These are phyloP conservation scores for Xylariaceae sp. DNA, from an alignment of 2,329 filamentous ascomycete species.

Conservation along the genomic window DNA sequence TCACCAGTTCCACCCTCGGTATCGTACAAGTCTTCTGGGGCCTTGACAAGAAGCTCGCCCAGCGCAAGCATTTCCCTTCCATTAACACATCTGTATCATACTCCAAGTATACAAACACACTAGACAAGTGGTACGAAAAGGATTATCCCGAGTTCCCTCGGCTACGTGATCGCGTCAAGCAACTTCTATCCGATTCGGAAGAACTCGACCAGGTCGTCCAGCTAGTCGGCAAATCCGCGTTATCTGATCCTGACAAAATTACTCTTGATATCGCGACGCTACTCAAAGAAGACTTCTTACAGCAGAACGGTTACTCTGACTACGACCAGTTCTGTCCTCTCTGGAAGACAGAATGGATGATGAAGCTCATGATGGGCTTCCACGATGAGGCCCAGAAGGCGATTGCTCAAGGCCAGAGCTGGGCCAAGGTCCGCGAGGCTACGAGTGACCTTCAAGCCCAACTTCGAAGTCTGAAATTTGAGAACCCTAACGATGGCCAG, in stretches of 20 bases:
- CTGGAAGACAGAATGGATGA: slow-evolving; percentile 99
- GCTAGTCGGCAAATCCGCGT: slow-evolving; percentile 93
- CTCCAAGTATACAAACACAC: slow-evolving; percentile 89
- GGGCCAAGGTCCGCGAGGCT: slow-evolving; percentile 90
- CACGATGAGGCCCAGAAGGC: slow-evolving; percentile 98
- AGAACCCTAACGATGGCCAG: slow-evolving; percentile 85
- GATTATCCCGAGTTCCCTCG: slow-evolving; percentile 92
- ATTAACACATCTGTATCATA: slow-evolving; percentile 96
- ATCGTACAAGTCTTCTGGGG: slow-evolving; percentile 99
- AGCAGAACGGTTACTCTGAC: slow-evolving; percentile 98
- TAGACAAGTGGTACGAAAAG: slow-evolving; percentile 95
- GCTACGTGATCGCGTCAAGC: slow-evolving; percentile 89
- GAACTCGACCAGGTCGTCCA: slow-evolving; percentile 99
- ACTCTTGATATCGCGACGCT: slow-evolving; percentile 89
- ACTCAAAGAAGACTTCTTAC: slow-evolving; percentile 97
- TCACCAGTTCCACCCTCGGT: slow-evolving; percentile 89
- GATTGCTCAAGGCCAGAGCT: slow-evolving; percentile 86
- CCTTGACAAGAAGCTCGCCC: slow-evolving; percentile 98
- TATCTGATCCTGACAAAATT: slow-evolving; percentile 98
- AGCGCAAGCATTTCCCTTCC: slow-evolving; percentile 98
- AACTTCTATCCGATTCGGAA: slow-evolving; percentile 92
- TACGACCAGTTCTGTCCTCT: slow-evolving; percentile 99
- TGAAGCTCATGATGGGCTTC: slow-evolving; percentile 99
- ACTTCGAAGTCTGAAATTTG: slow-evolving; percentile 94
- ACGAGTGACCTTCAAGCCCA: slow-evolving; percentile 85